Evolutionary conservation across 2,329 filamentous ascomycete genomes (phyloP).

Genomic region (Aspergillus niger): DNA sequence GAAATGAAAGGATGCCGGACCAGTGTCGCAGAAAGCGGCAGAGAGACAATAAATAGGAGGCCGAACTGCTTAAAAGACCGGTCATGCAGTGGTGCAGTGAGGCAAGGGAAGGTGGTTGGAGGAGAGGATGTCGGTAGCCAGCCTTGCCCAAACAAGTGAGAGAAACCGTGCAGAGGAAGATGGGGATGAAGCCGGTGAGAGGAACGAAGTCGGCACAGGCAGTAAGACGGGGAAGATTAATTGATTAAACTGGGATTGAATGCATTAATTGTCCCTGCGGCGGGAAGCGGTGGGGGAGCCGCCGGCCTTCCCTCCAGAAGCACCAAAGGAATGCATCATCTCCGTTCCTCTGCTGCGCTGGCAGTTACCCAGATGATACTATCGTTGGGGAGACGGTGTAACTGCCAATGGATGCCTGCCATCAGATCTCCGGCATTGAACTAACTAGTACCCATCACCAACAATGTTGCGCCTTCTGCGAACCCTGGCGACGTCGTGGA

Average conservation of each 20-base stretch:
- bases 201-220: not conserved
- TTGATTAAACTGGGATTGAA: too few relatives aligned
- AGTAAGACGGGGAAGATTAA: not conserved
- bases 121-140: not conserved
- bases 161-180: not conserved
- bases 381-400: not conserved
- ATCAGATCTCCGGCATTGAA: not conserved
- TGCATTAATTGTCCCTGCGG: not conserved
- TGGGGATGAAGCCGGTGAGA: not conserved
- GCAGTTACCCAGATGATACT: not conserved
- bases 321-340: not conserved
- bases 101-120: conserved; percentile 1
- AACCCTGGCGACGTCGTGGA: not conserved
- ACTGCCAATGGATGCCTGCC: not conserved
- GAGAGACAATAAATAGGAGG: not conserved
- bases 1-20: conserved; percentile 18
- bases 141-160: not conserved
- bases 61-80: not conserved
- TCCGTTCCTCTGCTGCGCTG: not conserved
- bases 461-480: too few relatives aligned
- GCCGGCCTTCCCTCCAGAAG: not conserved
- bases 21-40: conserved; percentile 13
- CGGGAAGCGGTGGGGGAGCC: conserved; percentile 2
- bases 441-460: too few relatives aligned
- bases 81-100: not conserved